Base-by-base conservation (phyloP, 2,329 filamentous ascomycete genomes). In the Neonectria magnoliae region DNA sequence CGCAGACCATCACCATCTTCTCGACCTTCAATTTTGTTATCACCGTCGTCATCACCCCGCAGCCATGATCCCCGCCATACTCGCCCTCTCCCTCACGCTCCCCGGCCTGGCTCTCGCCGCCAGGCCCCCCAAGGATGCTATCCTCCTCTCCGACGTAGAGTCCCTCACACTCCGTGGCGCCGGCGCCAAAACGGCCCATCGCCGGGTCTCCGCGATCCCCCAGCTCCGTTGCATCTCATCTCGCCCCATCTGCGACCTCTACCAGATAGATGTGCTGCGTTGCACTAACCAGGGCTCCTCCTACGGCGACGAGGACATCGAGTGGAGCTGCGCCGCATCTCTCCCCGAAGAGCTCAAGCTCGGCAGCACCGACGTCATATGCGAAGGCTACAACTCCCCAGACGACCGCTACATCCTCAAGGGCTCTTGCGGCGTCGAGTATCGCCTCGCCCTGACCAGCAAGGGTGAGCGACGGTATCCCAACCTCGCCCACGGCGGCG, bases 351-450 rank as follows among this genome's bases (percentile, higher is more conserved):
- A 90, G 73, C 84, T 91, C 67, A 87, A 87, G 79, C 88, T 98
- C 29, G 94, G 93, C 62, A 86, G 87, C 66, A 98, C 95, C 11
- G 94, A 98, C 67, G 95, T 98, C 60, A 84, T 94, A 11, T 99
- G 96, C 79, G 95, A 99, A 76, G 95, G 96, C 11, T 98, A 97
- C 80, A 83, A 87, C 62, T 84, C 82, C 14, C 80, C 90, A 1
- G 88, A 95, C 51, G 96, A 98, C 77, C 88, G 89, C 0, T 97
- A 93, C 78, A 87, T 98, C n/a, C 81, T 98, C 58, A 94, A 92
- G 74, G 96, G 96, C 22, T 96, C 92, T 78, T 98, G 95, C 79
- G 96, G 92, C 14, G 94, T 97, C 25, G 93, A 97, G 80, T 98
- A 98, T 79, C 85, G 91, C 14, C 80, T 98, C 7, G 78, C 91